Percentiles rank a stretch among this genome's conserved stretches.
phyloP scores from a whole-genome alignment of 768 basidiomycete genomes.

The Russula emetica region DNA sequence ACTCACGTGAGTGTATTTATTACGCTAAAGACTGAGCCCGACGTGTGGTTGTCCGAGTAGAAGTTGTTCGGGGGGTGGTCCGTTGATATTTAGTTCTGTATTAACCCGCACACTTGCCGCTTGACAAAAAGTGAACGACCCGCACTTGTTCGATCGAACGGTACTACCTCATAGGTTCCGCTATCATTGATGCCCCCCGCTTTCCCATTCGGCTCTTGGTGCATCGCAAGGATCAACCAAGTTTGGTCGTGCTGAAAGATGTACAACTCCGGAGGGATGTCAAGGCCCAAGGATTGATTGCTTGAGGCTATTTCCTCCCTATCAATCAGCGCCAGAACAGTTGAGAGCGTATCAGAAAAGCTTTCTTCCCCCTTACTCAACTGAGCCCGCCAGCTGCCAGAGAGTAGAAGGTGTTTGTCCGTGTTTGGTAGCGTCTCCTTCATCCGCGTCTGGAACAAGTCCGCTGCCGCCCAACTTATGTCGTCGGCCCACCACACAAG shows the following conservation, averaged over 20 bases:
- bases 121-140: slow-evolving; percentile 3
- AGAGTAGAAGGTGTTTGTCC: slow-evolving; percentile 3
- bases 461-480: neutral
- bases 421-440: neutral
- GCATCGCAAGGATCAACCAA: neutral
- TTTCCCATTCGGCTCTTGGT: neutral
- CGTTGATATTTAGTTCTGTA: slow-evolving; percentile 15
- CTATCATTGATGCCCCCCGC: neutral
- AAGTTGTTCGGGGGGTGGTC: slow-evolving; percentile 1
- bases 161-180: neutral
- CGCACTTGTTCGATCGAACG: slow-evolving; percentile 8
- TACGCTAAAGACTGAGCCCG: slow-evolving; percentile 4
- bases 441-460: neutral
- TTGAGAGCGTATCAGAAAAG: no score
- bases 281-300: neutral
- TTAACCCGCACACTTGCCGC: slow-evolving; percentile 22
- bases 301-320: neutral
- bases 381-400: no score
- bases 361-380: no score
- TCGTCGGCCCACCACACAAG: slow-evolving; percentile 15
- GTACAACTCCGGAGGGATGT: neutral
- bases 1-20: slow-evolving; percentile 6
- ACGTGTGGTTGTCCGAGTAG: slow-evolving; percentile 5
- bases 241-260: neutral
- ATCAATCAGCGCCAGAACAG: no score